phyloP scores from a whole-genome alignment of 2,329 filamentous ascomycete species.

The Huntiella omanensis region DNA sequence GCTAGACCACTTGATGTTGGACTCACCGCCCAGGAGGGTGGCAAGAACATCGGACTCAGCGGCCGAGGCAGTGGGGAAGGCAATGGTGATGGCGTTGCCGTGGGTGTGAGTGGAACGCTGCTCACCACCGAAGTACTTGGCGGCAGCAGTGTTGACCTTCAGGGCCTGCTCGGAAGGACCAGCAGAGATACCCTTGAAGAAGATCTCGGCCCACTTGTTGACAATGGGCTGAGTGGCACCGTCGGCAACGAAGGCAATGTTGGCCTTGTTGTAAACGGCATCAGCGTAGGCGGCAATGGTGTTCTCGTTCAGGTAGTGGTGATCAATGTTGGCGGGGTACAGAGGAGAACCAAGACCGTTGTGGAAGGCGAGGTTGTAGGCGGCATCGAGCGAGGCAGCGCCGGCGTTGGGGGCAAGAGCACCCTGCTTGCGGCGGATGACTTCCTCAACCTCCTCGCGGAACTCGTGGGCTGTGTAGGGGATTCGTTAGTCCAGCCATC shows the following conservation, averaged over 20 bases:
- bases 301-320: slow-evolving; percentile 63
- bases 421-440: slow-evolving; percentile 62
- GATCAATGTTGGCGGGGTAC: slow-evolving; percentile 51
- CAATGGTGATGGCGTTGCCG: slow-evolving; percentile 74
- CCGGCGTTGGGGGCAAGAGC: slow-evolving; percentile 42
- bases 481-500: slow-evolving; percentile 11
- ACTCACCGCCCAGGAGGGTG: slow-evolving; percentile 74
- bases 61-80: slow-evolving; percentile 70
- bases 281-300: slow-evolving; percentile 58
- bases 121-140: slow-evolving; percentile 90
- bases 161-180: slow-evolving; percentile 23
- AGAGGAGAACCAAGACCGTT: slow-evolving; percentile 68
- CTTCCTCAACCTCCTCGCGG: slow-evolving; percentile 65
- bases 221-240: slow-evolving; percentile 61
- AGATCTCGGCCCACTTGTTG: slow-evolving; percentile 78
- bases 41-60: slow-evolving; percentile 76
- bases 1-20: slow-evolving; percentile 84
- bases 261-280: slow-evolving; percentile 69
- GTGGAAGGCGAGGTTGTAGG: slow-evolving; percentile 79
- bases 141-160: slow-evolving; percentile 38
- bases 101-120: slow-evolving; percentile 62
- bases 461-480: slow-evolving; percentile 57
- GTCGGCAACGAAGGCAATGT: slow-evolving; percentile 81
- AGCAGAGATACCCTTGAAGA: slow-evolving; percentile 58
- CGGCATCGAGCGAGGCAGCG: slow-evolving; percentile 65